Conservation (phyloP, 306 rosid species). For the Datisca glomerata region DNA sequence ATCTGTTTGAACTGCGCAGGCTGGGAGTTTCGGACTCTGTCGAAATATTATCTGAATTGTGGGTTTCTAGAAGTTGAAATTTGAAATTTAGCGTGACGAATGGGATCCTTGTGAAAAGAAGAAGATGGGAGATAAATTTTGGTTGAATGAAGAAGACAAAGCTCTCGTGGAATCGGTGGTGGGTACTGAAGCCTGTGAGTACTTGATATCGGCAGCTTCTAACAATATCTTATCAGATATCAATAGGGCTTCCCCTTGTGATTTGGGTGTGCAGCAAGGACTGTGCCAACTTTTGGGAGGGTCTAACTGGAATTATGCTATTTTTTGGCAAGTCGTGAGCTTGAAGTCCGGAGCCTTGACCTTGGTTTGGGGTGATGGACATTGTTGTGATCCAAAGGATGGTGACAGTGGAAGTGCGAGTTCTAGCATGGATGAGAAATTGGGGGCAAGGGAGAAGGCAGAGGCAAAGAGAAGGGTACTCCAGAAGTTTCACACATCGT, state of each 20-base stretch:
- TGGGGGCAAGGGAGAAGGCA: too few relatives aligned
- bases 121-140: conserved; percentile 54
- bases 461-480: conserved; percentile 55
- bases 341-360: conserved; percentile 69
- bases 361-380: conserved; percentile 74
- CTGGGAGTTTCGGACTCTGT: too few relatives aligned
- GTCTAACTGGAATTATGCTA: conserved; percentile 64
- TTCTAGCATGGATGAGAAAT: conserved; percentile 10
- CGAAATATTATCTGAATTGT: too few relatives aligned
- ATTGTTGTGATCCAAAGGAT: conserved; percentile 33
- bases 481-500: conserved; percentile 51
- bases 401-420: conserved; percentile 14
- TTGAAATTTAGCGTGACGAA: too few relatives aligned
- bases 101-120: too few relatives aligned
- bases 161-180: conserved; percentile 65
- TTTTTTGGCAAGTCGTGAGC: conserved; percentile 70
- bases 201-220: conserved; percentile 49
- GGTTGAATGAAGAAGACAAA: conserved; percentile 63
- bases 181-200: conserved; percentile 70
- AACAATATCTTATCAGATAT: conserved; percentile 36
- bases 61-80: too few relatives aligned
- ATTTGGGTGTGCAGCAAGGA: conserved; percentile 33
- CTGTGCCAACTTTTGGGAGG: conserved; percentile 51
- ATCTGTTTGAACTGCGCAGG: too few relatives aligned
- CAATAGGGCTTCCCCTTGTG: conserved; percentile 22